Evolutionary conservation across 2,329 filamentous ascomycete genomes (phyloP).

Genomic region (Fusarium buxicola): DNA sequence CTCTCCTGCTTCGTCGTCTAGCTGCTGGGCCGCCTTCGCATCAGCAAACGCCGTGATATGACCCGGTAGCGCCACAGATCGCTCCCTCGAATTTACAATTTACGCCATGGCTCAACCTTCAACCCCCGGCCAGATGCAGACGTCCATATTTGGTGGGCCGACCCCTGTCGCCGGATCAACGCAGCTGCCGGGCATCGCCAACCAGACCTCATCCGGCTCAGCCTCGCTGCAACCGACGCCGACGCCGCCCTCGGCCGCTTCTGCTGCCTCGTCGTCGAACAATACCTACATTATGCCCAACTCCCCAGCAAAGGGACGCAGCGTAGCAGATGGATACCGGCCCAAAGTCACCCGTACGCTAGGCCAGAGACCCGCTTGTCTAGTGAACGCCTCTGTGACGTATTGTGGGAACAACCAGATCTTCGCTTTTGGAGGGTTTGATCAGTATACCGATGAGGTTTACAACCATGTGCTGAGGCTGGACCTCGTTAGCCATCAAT

Average conservation of each 20-base stretch:
- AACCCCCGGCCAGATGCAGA: slow-evolving; percentile 55
- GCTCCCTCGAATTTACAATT: slow-evolving; percentile 30
- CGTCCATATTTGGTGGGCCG: slow-evolving; percentile 62
- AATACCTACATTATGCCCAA: slow-evolving; percentile 94
- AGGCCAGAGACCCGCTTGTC: slow-evolving; percentile 86
- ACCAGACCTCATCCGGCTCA: slow-evolving; percentile 46
- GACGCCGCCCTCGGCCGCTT: slow-evolving; percentile 43
- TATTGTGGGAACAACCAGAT: slow-evolving; percentile 98
- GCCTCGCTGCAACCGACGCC: slow-evolving; percentile 41
- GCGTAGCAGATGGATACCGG: slow-evolving; percentile 78
- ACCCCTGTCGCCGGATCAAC: slow-evolving; percentile 44
- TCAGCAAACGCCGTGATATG: slow-evolving; percentile 37
- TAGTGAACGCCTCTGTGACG: slow-evolving; percentile 99
- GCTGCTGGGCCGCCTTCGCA: background rate
- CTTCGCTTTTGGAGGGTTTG: slow-evolving; percentile 97
- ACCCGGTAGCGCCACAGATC: slow-evolving; percentile 37
- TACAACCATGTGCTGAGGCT: slow-evolving; percentile 97
- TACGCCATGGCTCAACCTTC: slow-evolving; percentile 59
- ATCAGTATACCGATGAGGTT: slow-evolving; percentile 98
- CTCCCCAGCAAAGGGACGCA: slow-evolving; percentile 76
- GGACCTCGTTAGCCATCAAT: slow-evolving; percentile 88
- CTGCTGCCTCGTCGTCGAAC: slow-evolving; percentile 62
- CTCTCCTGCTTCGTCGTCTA: background rate
- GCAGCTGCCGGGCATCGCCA: slow-evolving; percentile 41
- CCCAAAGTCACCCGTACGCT: slow-evolving; percentile 84